phyloP scores from a whole-genome alignment of 305 asterid genomes.

The Solanum hybrid region DNA sequence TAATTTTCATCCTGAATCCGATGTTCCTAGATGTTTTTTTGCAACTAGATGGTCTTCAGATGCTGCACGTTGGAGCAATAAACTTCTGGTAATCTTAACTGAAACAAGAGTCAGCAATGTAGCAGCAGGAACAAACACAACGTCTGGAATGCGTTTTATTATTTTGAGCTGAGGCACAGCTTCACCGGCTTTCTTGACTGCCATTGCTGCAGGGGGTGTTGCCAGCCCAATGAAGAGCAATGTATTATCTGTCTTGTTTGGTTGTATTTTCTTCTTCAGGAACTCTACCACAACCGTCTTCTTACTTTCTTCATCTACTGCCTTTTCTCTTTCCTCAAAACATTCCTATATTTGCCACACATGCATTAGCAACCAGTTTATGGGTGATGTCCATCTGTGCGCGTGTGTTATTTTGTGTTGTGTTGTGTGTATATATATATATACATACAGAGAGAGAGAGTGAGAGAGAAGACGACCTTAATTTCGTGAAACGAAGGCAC shows the following conservation, averaged over 20 bases:
- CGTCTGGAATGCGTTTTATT: conserved; percentile 65
- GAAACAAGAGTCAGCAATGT: conserved; percentile 63
- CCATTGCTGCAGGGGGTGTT: conserved; percentile 86
- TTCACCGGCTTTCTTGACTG: conserved; percentile 77
- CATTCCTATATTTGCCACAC: conserved; percentile 28
- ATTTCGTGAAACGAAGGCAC: conserved; percentile 45
- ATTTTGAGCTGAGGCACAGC: conserved; percentile 66
- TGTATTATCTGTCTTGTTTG: conserved; percentile 52
- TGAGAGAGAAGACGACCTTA: conserved; percentile 37
- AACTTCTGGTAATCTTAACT: conserved; percentile 55
- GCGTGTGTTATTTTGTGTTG: neutral
- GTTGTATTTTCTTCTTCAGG: conserved; percentile 49
- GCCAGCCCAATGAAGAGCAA: conserved; percentile 59
- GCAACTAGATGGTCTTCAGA: conserved; percentile 1
- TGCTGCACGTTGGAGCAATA: conserved; percentile 44
- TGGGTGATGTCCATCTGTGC: neutral
- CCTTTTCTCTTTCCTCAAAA: conserved; percentile 5
- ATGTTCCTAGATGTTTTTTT: neutral
- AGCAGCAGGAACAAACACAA: conserved; percentile 67
- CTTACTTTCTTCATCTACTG: conserved; percentile 28
- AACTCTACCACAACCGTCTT: conserved; percentile 36
- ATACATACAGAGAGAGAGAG: conserved; percentile 6
- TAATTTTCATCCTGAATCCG: neutral
- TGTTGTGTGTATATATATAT: neutral
- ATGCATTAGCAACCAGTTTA: neutral